Evolutionary conservation across 352 stramenopile species (phyloP), one percentile per base, ranked within the genome.

Genomic region (Globisporangium barbulae): DNA sequence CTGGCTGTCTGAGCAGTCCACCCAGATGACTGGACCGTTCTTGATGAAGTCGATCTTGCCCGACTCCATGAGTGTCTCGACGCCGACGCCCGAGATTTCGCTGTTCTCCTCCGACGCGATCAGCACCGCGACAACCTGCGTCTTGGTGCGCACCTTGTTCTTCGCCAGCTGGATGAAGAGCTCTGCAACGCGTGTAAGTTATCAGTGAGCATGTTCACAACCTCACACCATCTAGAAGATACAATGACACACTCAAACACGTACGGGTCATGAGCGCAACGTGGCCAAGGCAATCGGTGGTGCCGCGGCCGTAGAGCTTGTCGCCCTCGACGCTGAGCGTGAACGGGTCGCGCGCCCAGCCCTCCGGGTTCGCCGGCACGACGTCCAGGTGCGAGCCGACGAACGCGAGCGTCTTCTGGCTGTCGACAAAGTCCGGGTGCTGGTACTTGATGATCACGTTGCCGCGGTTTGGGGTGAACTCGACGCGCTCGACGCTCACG

Each of bases 371-470:
- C n/a, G 92, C 92, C 6, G 92, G 91, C 42, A 98, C 92, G 25
- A 98, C 92, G 66, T 98, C 93, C 78, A 98, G 77, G 73, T 98
- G 92, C 53, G 83, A 86, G 3, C 90, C 91, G 5, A 98, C 85
- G 39, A 98, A 90, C 25, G 86, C 88, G 39, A 96, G 64, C 30
- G 90, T 97, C 64, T 91, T 86, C 64, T 85, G 74, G 10, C 66
- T 69, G n/a, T 37, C 31, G 2, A 58, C 66, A 19, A 75, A 72
- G 35, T 85, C 76, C 13, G 75, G 58, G 25, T 84, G 75, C 28
- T 59, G 39, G 58, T 97, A 98, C 68, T 90, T 96, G 63, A 98
- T 89, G 70, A 98, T 96, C 52, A 98, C 74, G 58, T 98, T 97
- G 61, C 91, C 90, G 47, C 93, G 82, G 30, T 84, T 85, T 2